Base-by-base conservation (phyloP, 257 asterid species). In the Nyctanthes arbortristis region DNA sequence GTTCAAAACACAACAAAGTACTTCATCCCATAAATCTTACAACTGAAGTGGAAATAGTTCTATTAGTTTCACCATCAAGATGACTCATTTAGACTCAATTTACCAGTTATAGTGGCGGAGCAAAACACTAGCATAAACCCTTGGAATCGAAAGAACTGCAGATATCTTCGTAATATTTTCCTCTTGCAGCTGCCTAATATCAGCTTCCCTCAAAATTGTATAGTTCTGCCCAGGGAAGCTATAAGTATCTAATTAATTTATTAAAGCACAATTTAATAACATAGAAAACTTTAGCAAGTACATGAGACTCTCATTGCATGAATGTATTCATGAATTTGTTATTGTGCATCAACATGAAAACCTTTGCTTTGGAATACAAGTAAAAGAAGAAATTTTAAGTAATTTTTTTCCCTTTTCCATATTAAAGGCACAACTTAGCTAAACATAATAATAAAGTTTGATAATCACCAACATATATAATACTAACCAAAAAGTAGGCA, bases 41-140 rank as follows among this genome's bases (percentile, higher is more conserved):
- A 63, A 65, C 34, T 63, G 35, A 29, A 63, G 61, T 20, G 33
- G 55, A 13, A 10, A 35, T 20, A 63, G 25, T 40, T 34, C 33
- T 34, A 61, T 57, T 47, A 29, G 30, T 7, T 28, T 30, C 69
- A 39, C 59, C 33, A 55, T 66, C 9, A 74, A 22, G 80, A 73
- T 37, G 40, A 70, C 29, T 66, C 43, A 66, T 58, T 56, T 58
- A 69, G 64, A 62, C 68, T 25, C 56, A 63, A 78, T 55, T 75
- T 86, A 92, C 98, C 98, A 92, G 77, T 87, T 89, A 79, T 90
- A 90, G 78, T 84, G 96, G 52, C 93, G 97, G 52, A 93, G 97
- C 75, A 93, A 77, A 78, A 93, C 87, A 70, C 94, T 85, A 68
- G 98, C 97, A 74, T 83, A 97, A 59, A 71, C 88, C 82, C 84